Base-by-base conservation (phyloP, 176 grass and related monocot species). In the Hordeum vulgare region DNA sequence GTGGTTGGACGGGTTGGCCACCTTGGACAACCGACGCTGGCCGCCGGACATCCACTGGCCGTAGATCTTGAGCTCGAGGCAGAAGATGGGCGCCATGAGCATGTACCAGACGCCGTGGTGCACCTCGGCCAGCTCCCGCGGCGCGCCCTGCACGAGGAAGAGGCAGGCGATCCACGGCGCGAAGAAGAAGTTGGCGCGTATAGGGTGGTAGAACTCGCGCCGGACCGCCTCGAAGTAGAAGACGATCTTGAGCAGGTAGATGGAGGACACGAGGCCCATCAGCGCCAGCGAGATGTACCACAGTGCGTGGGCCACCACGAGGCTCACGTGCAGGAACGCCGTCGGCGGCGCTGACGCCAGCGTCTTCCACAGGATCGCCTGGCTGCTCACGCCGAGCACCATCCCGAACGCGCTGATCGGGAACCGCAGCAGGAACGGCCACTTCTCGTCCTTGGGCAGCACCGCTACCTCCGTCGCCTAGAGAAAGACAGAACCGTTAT, bases 21-120 rank as follows among this genome's bases (percentile, higher is more conserved):
- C 96, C 81, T 96, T 96, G 24, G 96, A 99, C 0, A 96, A 85
- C 49, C 96, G 78, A 0, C 93, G 79, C 58, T 94, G 77, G 0
- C 96, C 91, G 1, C 93, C 91, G 0, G 91, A 99, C 93, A 99
- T 99, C 96, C 96, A 99, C 83, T 99, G 96, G 1, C 96, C 96
- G 77, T 99, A 99, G 84, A 99, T 90, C 88, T 99, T 99, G 42
- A 99, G 83, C 84, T 99, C 96, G 2, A 99, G 85, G 83, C 71
- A 70, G 81, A 99, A 94, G 80, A 99, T 92, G 24, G 96, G 96
- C 25, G 89, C 89, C 93, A 99, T 99, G 28, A 92, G 68, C 15
- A 75, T 80, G 82, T 94, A 98, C 95, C 95, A 92, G 3, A 86
- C 31, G 40, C 36, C 81, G 62, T 83, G 88, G 88, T 80, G 66